A percentile compares a stretch with the other conserved stretches of the same genome.
Conservation (phyloP, 441 rosid species). For the Erysimum cheiri region DNA sequence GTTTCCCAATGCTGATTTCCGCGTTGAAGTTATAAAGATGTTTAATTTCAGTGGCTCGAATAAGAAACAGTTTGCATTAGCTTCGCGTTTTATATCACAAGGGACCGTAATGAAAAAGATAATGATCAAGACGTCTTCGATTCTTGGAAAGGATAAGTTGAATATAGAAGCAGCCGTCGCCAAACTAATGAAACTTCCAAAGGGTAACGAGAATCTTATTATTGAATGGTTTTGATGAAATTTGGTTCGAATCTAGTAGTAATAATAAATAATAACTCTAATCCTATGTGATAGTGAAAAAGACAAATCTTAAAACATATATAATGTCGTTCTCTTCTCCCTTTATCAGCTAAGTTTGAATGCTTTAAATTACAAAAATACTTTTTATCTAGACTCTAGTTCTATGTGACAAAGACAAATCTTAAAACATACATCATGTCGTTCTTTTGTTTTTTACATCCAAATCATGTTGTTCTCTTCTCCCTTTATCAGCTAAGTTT, state of each 20-base stretch:
- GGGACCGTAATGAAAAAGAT: background rate
- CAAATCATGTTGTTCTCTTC: background rate
- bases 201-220: background rate
- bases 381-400: no score
- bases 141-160: background rate
- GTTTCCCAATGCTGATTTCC: background rate
- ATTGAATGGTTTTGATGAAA: constrained; percentile 5
- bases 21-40: background rate
- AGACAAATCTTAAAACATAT: no score
- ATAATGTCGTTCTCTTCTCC: no score
- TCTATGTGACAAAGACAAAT: no score
- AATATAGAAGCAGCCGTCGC: background rate
- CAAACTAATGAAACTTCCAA: constrained; percentile 13
- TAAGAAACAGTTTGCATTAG: background rate
- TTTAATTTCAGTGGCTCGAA: constrained; percentile 1
- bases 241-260: background rate
- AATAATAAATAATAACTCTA: no score
- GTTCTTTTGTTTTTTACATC: no score
- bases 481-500: background rate
- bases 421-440: background rate
- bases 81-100: constrained; percentile 14
- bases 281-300: no score
- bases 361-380: no score
- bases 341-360: no score
- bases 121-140: background rate